A percentile compares a stretch with the other conserved stretches of the same genome.
phyloP scores from a whole-genome alignment of 164 flowering plant genomes.

The Paratinospora sagittata region DNA sequence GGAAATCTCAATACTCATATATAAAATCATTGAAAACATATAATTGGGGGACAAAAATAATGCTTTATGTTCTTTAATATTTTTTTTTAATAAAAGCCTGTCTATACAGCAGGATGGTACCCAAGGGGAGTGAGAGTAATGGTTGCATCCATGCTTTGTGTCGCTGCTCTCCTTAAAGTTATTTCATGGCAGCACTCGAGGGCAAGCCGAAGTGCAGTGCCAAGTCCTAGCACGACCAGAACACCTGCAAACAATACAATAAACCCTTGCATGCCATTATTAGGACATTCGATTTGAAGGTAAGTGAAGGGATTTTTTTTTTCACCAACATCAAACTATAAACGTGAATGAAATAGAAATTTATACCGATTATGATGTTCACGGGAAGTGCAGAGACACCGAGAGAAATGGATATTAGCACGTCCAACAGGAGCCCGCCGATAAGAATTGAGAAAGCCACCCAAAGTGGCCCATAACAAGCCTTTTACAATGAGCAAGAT shows the following conservation, averaged over 20 bases:
- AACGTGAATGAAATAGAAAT: background rate
- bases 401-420: conserved; percentile 67
- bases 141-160: conserved; percentile 46
- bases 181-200: conserved; percentile 71
- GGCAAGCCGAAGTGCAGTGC: conserved; percentile 67
- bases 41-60: background rate
- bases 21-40: background rate
- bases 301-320: background rate
- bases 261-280: background rate
- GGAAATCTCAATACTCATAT: background rate
- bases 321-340: background rate
- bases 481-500: conserved; percentile 27
- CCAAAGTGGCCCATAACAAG: conserved; percentile 71
- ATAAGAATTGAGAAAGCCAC: conserved; percentile 71
- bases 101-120: conserved; percentile 48
- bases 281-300: background rate
- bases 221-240: conserved; percentile 71
- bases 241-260: conserved; percentile 55
- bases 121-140: conserved; percentile 34
- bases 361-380: conserved; percentile 64
- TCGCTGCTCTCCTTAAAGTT: conserved; percentile 48
- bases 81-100: conserved; percentile 1
- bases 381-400: conserved; percentile 84
- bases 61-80: background rate
- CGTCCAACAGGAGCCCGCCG: conserved; percentile 70